Base-by-base conservation (phyloP, 331 rosid species). In the Arachis monticola region DNA sequence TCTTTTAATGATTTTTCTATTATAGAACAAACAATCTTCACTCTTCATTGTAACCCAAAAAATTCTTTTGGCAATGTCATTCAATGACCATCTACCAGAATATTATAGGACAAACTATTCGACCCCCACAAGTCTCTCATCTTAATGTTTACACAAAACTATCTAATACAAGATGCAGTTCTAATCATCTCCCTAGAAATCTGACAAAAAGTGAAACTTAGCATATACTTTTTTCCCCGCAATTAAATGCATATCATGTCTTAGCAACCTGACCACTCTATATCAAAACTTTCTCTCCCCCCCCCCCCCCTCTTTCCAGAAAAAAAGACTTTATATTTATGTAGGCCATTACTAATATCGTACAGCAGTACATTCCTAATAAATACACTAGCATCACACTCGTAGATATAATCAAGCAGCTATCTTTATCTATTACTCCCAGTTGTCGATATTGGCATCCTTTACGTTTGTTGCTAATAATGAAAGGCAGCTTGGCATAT, bases 191-290 rank as follows among this genome's bases (percentile, higher is more conserved):
- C 82, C 2, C 45, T 2, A 31, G 10, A 70, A 77, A 60, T 53
- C 64, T 57, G 55, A 70, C 9, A 66, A 66, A 64, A 65, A 52
- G 3, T 63, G 32, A 8, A 14, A 32, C 60, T 14, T 31, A 31
- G 31, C 13, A 32, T 5, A 38, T 38, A 63, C 60, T 47, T 57
- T 72, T 52, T 63, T 17, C 63, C 63, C 35, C 38, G 1, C 44
- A 35, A 75, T 52, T 38, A 55, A 31, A 44, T 52, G 57, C 22
- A 73, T 63, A 47, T 35, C 42, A 17, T 41, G 11, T 45, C 45
- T 8, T 59, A 17, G 12, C 10, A 67, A 60, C 46, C 69, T 58
- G 13, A 79, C 69, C 73, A 79, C 51, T 79, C 4, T 38, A 38
- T 38, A 38, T 38, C 41, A 38, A 38, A 38, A 5, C 41, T 38